Conservation (phyloP, 208 protist genomes). For the Trypanosomatidae sp. region DNA sequence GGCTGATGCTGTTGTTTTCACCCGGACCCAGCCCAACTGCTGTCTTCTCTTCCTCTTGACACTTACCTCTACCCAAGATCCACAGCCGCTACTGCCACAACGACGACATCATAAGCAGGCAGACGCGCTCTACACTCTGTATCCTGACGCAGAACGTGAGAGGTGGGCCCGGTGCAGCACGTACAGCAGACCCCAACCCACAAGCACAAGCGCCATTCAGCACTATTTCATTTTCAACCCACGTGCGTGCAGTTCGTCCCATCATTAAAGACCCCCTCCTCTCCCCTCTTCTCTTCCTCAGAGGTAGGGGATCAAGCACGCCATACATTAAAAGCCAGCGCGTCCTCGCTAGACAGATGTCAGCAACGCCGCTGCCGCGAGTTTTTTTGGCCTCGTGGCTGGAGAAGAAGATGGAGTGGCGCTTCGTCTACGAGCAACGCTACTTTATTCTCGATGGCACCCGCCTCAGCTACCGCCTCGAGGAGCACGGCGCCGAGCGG, state of each 20-base stretch:
- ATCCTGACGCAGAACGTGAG: background rate
- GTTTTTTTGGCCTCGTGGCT: constrained; percentile 51
- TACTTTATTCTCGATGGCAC: constrained; percentile 61
- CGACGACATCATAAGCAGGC: background rate
- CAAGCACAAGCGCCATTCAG: background rate
- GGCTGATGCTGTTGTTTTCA: background rate
- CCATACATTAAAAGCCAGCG: background rate
- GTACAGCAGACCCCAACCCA: background rate
- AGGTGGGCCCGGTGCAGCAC: background rate
- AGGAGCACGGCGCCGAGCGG: constrained; percentile 45
- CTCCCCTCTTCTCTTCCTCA: background rate
- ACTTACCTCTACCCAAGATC: background rate
- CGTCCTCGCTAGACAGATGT: background rate
- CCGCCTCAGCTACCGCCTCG: constrained; percentile 59
- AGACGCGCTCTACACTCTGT: background rate
- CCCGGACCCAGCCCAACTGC: background rate
- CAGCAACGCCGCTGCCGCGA: constrained; percentile 8
- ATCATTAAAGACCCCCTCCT: background rate
- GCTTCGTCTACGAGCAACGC: constrained; percentile 64
- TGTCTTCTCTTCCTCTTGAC: background rate
- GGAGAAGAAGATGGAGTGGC: constrained; percentile 83
- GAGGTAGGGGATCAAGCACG: background rate
- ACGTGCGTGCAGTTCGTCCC: background rate
- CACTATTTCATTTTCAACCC: background rate
- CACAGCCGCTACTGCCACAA: background rate